Evolutionary conservation across 805 yeast genomes (phyloP).

Genomic region (Candida corydali): DNA sequence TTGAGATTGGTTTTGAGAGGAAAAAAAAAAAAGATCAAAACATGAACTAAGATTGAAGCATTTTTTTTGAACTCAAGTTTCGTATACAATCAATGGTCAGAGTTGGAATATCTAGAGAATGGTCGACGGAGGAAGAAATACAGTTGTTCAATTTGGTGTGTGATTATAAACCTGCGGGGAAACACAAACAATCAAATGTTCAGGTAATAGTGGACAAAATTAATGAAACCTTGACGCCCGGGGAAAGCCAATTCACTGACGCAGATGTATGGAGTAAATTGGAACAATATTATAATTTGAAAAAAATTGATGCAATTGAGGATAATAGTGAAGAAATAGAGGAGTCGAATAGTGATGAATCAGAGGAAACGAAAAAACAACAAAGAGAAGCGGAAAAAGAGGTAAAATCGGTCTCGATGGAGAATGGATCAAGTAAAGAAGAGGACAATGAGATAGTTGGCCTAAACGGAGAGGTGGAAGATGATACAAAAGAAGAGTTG

Average conservation of each 20-base stretch:
- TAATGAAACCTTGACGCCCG: conserved; percentile 21
- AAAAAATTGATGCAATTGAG: conserved; percentile 55
- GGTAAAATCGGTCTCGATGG: conserved; percentile 6
- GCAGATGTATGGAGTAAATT: conserved; percentile 58
- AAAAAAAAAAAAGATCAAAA: background rate
- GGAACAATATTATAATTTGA: conserved; percentile 49
- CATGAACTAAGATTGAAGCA: background rate
- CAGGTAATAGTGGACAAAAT: conserved; percentile 37
- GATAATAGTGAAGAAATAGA: conserved; percentile 11
- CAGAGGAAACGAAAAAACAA: conserved; percentile 8
- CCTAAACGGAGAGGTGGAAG: conserved; percentile 10
- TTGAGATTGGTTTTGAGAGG: background rate
- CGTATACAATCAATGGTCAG: too few species aligned
- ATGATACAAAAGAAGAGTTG: conserved; percentile 7
- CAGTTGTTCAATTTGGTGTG: conserved; percentile 58
- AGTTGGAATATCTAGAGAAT: conserved; percentile 18
- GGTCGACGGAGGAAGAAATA: conserved; percentile 64
- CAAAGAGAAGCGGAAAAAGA: conserved; percentile 9
- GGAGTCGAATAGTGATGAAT: conserved; percentile 6
- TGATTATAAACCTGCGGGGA: conserved; percentile 67
- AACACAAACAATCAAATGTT: conserved; percentile 40
- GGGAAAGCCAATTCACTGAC: conserved; percentile 31
- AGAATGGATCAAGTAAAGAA: conserved; percentile 3
- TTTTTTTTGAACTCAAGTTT: too few species aligned
- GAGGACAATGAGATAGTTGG: conserved; percentile 7